Percentiles rank a stretch among this genome's conserved stretches.
phyloP scores from a whole-genome alignment of 2,329 filamentous ascomycete species.

The Clarireedia homoeocarpa region DNA sequence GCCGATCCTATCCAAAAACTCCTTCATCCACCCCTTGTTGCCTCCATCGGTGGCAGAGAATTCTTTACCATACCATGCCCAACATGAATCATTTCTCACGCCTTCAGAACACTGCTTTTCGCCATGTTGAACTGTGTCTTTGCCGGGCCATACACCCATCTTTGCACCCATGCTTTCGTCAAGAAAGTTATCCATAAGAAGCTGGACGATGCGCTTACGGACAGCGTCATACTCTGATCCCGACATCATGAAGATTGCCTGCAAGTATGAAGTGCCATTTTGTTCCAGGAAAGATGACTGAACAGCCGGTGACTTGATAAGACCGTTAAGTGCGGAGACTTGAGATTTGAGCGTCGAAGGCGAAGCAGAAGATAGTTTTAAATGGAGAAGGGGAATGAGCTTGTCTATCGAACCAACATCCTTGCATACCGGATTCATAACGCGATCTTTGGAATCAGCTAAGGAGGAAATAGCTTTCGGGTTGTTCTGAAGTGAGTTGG shows the following conservation, averaged over 20 bases:
- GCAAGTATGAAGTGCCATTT: conserved; percentile 46
- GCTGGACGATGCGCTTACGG: conserved; percentile 46
- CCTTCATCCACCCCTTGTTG: conserved; percentile 19
- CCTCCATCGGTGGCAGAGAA: conserved; percentile 15
- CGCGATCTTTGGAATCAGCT: conserved; percentile 37
- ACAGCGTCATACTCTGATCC: conserved; percentile 42
- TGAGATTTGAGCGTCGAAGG: conserved; percentile 28
- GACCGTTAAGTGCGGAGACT: conserved; percentile 45
- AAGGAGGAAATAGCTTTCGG: conserved; percentile 49
- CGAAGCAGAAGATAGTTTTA: conserved; percentile 21
- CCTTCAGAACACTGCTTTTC: conserved; percentile 29
- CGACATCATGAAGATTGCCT: conserved; percentile 43
- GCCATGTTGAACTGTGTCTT: conserved; percentile 17
- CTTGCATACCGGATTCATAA: conserved; percentile 24
- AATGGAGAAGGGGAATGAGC: conserved; percentile 23
- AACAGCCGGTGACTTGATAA: conserved; percentile 47
- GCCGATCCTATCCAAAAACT: conserved; percentile 21
- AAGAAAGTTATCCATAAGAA: conserved; percentile 59
- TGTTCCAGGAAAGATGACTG: conserved; percentile 46
- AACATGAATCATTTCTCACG: conserved; percentile 44
- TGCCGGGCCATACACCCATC: conserved; percentile 47
- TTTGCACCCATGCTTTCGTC: conserved; percentile 55
- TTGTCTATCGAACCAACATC: conserved; percentile 5
- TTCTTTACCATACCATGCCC: conserved; percentile 44
- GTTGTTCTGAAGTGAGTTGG: conserved; percentile 57